A percentile compares a stretch with the other conserved stretches of the same genome.
These are phyloP conservation scores for Sordaria brevicollis DNA, from an alignment of 495 filamentous ascomycete genomes.

Conservation along the genomic window DNA sequence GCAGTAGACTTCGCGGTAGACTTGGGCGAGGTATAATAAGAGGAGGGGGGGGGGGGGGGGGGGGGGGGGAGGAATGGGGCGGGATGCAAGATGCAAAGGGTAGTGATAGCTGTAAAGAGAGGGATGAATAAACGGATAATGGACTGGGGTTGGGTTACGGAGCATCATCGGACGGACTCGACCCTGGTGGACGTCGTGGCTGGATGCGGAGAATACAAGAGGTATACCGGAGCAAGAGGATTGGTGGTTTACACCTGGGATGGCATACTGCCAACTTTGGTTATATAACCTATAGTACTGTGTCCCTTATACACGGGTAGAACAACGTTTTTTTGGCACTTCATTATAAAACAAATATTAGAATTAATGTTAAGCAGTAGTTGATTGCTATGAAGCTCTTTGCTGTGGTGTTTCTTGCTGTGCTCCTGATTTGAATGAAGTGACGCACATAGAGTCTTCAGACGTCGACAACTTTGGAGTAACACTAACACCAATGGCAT, in stretches of 20 bases:
- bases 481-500: not conserved
- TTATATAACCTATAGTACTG: not conserved
- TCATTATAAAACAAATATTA: not conserved
- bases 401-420: not conserved
- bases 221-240: too few species aligned
- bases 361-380: not conserved
- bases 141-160: too few species aligned
- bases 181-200: not conserved
- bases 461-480: not conserved
- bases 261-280: not conserved
- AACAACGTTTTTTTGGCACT: not conserved
- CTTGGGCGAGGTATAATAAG: too few species aligned
- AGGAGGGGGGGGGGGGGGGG: too few species aligned
- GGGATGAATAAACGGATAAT: too few species aligned
- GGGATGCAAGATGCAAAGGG: not conserved
- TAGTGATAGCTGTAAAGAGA: too few species aligned
- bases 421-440: not conserved
- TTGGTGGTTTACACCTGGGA: not conserved
- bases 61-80: not conserved
- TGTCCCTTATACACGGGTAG: not conserved
- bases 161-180: not conserved
- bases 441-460: not conserved
- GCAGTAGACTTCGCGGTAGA: conserved; percentile 14
- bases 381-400: not conserved
- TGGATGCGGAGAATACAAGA: not conserved